phyloP scores from a whole-genome alignment of 805 yeast genomes.

The Ogataea haglerorum region DNA sequence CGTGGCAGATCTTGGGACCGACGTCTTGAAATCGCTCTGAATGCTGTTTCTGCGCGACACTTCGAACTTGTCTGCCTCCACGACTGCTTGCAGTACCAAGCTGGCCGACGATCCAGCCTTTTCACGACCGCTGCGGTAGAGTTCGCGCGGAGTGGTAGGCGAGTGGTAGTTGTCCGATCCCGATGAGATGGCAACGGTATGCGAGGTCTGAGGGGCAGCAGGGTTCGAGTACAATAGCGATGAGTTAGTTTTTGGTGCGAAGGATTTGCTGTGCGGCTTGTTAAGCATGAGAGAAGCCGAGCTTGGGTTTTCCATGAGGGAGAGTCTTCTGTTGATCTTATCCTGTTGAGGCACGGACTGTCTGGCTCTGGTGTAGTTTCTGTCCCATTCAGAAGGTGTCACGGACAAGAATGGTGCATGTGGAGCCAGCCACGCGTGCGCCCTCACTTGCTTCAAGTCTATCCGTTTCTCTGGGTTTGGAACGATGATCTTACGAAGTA shows the following conservation, averaged over 20 bases:
- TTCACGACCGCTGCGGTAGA: slow-evolving; percentile 22
- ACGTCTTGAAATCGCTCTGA: slow-evolving; percentile 18
- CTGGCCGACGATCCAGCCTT: slow-evolving; percentile 53
- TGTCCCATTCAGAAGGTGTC: slow-evolving; percentile 90
- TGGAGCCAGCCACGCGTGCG: slow-evolving; percentile 87
- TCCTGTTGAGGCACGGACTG: slow-evolving; percentile 21
- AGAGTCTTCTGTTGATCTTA: slow-evolving; percentile 35
- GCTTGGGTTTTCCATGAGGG: slow-evolving; percentile 43
- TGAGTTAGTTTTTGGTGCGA: slow-evolving; percentile 38
- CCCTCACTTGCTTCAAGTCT: slow-evolving; percentile 61
- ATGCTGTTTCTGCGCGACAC: slow-evolving; percentile 33
- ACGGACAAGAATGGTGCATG: slow-evolving; percentile 79
- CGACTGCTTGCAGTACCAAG: slow-evolving; percentile 69
- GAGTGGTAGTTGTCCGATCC: slow-evolving; percentile 28
- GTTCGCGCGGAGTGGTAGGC: slow-evolving; percentile 14
- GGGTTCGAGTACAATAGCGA: slow-evolving; percentile 46
- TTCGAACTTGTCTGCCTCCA: slow-evolving; percentile 51
- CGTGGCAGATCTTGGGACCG: slow-evolving; percentile 36
- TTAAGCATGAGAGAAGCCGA: slow-evolving; percentile 38
- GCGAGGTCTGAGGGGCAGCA: slow-evolving; percentile 65
- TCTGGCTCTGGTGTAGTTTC: slow-evolving; percentile 43
- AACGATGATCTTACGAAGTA: slow-evolving; percentile 77
- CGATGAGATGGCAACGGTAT: slow-evolving; percentile 32
- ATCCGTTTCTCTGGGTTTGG: slow-evolving; percentile 81
- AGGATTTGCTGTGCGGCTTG: slow-evolving; percentile 32